Evolutionary conservation across 2,329 filamentous ascomycete species (phyloP).

Genomic region (Ophiostoma sp.): DNA sequence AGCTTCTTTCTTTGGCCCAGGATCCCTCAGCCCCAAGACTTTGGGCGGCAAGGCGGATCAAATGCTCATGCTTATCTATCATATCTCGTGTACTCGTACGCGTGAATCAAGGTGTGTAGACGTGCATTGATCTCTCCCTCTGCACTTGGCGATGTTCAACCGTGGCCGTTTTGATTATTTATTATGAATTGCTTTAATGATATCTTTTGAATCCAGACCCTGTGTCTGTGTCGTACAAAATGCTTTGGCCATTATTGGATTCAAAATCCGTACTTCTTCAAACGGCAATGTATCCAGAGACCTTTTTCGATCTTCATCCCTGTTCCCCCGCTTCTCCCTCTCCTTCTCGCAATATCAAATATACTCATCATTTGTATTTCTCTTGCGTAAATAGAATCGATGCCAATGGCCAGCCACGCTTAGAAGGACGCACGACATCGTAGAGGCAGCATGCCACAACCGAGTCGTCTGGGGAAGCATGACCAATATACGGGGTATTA

Average conservation of each 20-base stretch:
- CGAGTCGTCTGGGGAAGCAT: neutral
- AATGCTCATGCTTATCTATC: neutral
- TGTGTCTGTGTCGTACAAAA: no score
- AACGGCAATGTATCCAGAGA: neutral
- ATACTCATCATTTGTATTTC: conserved; percentile 7
- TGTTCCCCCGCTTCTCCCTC: neutral
- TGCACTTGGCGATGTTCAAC: no score
- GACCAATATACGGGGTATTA: neutral
- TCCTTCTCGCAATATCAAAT: neutral
- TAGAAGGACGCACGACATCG: neutral
- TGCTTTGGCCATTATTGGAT: no score
- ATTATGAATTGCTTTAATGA: no score
- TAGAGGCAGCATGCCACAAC: neutral
- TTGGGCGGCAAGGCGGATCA: neutral
- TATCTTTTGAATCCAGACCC: no score
- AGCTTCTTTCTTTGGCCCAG: conserved; percentile 7
- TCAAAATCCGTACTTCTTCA: neutral
- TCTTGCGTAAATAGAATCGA: conserved; percentile 7
- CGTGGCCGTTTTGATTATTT: no score
- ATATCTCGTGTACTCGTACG: neutral
- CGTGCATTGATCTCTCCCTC: no score
- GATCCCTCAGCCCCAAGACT: conserved; percentile 2
- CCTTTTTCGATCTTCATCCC: neutral
- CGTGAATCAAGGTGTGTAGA: neutral
- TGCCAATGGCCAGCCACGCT: neutral